Base-by-base conservation (phyloP, 306 rosid species). In the Coriaria nepalensis region DNA sequence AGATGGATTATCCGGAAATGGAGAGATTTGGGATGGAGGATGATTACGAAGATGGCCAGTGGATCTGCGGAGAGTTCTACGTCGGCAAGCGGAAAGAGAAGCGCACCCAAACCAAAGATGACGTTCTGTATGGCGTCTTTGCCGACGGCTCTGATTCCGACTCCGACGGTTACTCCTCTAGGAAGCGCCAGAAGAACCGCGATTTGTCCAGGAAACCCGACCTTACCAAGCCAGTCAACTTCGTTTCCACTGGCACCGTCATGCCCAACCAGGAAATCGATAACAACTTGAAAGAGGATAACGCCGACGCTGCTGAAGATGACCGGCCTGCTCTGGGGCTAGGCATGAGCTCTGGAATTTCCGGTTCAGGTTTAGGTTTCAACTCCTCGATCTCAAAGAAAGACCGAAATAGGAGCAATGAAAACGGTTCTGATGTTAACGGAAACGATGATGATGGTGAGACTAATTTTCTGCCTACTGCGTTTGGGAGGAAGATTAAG, bases 1-100 rank as follows among this genome's bases (percentile, higher is more conserved):
- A 60, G 37, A 87, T 87, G 96, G 96, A 87, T 47, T 69, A 80
- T 48, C 88, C 80, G 56, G 96, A 88, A 57, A 81, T 76, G 93
- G 94, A 83, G 70, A 69, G 57, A 39, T 88, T 88, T 39, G 92
- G 86, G 37, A 61, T 55, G 80, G 94, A 83, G 32, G 76, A 88
- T n/a, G 95, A 88, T 75, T 88, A 49, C 37, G 96, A 83, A 40
- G 94, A 56, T 39, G 80, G 67, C 2, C 67, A 73, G 45, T 88
- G 88, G 93, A 70, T 78, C 57, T 78, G 53, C 9, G 93, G 78
- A 6, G 96, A 90, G 62, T 81, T 57, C 50, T 81, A 75, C 68
- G 81, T 57, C 35, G 56, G 73, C 10, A 71, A 62, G 51, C 95
- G 85, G 65, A 81, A 73, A 51, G 80, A 77, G 6, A 84, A 81